These are phyloP conservation scores for Grammothele lineata DNA, from an alignment of 768 basidiomycete species.

Conservation along the genomic window DNA sequence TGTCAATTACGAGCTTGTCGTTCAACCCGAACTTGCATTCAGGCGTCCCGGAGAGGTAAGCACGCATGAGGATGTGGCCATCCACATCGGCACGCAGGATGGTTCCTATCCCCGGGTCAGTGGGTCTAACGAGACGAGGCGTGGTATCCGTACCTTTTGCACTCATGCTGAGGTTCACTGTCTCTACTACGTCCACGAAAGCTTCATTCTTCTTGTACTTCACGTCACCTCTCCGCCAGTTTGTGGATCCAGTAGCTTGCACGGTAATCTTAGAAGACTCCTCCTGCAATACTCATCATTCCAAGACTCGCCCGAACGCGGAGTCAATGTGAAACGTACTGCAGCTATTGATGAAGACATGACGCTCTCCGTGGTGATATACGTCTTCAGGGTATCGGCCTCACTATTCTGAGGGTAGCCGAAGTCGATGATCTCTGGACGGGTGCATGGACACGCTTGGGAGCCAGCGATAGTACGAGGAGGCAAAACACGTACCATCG, in stretches of 20 bases:
- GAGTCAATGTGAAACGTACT: slow-evolving; percentile 39
- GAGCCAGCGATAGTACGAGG: not conserved
- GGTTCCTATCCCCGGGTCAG: slow-evolving; percentile 48
- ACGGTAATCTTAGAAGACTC: slow-evolving; percentile 96
- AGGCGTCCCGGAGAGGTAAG: slow-evolving; percentile 93
- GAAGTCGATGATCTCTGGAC: slow-evolving; percentile 96
- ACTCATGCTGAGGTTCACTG: slow-evolving; percentile 94
- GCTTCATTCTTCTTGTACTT: slow-evolving; percentile 99
- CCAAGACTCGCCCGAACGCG: not conserved
- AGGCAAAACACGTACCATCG: slow-evolving; percentile 59
- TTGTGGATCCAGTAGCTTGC: slow-evolving; percentile 95
- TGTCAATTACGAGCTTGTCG: slow-evolving; percentile 96
- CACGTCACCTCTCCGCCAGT: slow-evolving; percentile 93
- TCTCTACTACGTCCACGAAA: slow-evolving; percentile 99
- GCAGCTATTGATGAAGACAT: slow-evolving; percentile 81
- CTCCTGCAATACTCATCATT: slow-evolving; percentile 52
- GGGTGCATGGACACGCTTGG: not conserved
- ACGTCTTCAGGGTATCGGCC: slow-evolving; percentile 94
- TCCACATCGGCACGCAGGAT: slow-evolving; percentile 95
- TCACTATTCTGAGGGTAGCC: slow-evolving; percentile 99
- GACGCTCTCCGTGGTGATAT: slow-evolving; percentile 97
- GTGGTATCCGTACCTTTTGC: slow-evolving; percentile 66
- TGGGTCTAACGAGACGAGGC: not conserved
- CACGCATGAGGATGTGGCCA: slow-evolving; percentile 97
- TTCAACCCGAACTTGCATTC: slow-evolving; percentile 99